Conservation (phyloP, 495 filamentous ascomycete species). For the Letharia lupina region DNA sequence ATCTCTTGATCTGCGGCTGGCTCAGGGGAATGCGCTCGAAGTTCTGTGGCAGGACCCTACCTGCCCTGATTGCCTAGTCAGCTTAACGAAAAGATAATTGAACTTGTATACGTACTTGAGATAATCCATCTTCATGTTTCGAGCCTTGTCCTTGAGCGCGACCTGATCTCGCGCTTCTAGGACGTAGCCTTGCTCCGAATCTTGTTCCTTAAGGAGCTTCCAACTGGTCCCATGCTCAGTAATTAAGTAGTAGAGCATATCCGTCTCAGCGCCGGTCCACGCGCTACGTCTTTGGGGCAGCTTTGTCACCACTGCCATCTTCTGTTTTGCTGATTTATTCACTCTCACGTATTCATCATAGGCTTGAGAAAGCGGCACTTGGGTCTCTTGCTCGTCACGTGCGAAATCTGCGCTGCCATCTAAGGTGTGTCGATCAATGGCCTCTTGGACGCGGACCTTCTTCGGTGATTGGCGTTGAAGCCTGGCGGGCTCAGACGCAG, state of each 20-base stretch:
- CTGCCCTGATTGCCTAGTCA: slow-evolving; percentile 13
- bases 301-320: slow-evolving; percentile 5
- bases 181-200: slow-evolving; percentile 24
- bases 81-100: neutral
- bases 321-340: slow-evolving; percentile 20
- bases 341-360: slow-evolving; percentile 10
- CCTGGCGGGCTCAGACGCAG: slow-evolving; percentile 4
- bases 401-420: neutral
- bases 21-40: slow-evolving; percentile 23
- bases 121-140: slow-evolving; percentile 52
- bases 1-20: slow-evolving; percentile 17
- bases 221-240: slow-evolving; percentile 44
- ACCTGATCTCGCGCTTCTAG: slow-evolving; percentile 49
- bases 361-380: slow-evolving; percentile 11
- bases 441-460: slow-evolving; percentile 9
- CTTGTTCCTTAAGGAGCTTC: slow-evolving; percentile 38
- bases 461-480: slow-evolving; percentile 8
- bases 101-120: slow-evolving; percentile 41
- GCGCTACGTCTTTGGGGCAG: slow-evolving; percentile 39
- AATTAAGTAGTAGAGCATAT: slow-evolving; percentile 43
- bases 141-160: slow-evolving; percentile 58
- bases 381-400: slow-evolving; percentile 7
- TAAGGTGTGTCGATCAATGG: neutral
- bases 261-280: slow-evolving; percentile 42
- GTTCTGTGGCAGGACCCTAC: slow-evolving; percentile 18